Evolutionary conservation across 495 filamentous ascomycete genomes (phyloP).

Genomic region (Penicillium malachiteum): DNA sequence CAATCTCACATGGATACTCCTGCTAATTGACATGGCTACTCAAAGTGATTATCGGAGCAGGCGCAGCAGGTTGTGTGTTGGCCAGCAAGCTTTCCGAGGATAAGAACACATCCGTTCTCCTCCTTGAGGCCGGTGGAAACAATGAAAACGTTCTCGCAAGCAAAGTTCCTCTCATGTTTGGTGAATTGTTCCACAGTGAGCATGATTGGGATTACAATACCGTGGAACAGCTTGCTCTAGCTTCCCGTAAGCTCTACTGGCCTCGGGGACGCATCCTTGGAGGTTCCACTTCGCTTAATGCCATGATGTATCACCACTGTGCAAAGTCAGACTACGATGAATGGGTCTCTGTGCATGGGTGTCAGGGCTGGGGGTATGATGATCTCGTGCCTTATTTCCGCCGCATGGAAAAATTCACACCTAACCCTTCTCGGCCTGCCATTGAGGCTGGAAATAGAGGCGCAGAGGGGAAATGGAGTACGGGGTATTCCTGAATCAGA

Average conservation of each 20-base stretch:
- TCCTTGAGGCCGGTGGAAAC: slow-evolving; percentile 47
- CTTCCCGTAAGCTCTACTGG: slow-evolving; percentile 19
- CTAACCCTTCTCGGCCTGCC: slow-evolving; percentile 11
- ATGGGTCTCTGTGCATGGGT: slow-evolving; percentile 17
- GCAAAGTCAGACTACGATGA: slow-evolving; percentile 21
- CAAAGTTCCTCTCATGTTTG: slow-evolving; percentile 22
- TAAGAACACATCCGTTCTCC: slow-evolving; percentile 40
- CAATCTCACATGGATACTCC: neutral
- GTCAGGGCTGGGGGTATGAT: slow-evolving; percentile 19
- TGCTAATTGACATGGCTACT: neutral
- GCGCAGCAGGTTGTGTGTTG: slow-evolving; percentile 50
- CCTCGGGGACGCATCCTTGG: slow-evolving; percentile 22
- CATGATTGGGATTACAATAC: slow-evolving; percentile 29
- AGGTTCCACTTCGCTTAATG: slow-evolving; percentile 19
- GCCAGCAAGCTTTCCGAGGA: slow-evolving; percentile 50
- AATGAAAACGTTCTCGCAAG: slow-evolving; percentile 28
- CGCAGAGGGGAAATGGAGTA: slow-evolving; percentile 12
- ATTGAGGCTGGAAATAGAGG: slow-evolving; percentile 15
- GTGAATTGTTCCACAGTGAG: slow-evolving; percentile 18
- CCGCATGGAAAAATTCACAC: slow-evolving; percentile 22
- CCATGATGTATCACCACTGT: slow-evolving; percentile 27
- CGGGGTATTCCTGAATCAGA: slow-evolving; percentile 23
- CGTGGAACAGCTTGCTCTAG: slow-evolving; percentile 17
- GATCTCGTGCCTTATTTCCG: slow-evolving; percentile 14
- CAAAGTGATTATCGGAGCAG: slow-evolving; percentile 26